Percentiles rank a stretch among this genome's conserved stretches.
Evolutionary conservation across 2,329 filamentous ascomycete genomes (phyloP).

Genomic region (Aspergillus sp.): DNA sequence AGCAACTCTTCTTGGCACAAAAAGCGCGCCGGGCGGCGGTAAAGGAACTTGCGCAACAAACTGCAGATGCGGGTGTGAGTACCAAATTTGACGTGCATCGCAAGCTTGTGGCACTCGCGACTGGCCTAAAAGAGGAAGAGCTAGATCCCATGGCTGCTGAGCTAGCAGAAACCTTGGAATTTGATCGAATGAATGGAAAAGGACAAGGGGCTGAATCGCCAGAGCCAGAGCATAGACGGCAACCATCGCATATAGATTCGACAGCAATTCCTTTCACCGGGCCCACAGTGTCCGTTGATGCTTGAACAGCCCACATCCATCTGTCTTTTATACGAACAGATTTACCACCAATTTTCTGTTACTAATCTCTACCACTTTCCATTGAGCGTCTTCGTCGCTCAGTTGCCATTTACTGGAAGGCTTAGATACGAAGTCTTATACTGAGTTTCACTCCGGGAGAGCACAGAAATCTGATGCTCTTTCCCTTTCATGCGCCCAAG

Average conservation of each 20-base stretch:
- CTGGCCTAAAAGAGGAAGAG: slow-evolving; percentile 43
- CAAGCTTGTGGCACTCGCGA: slow-evolving; percentile 43
- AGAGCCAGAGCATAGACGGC: slow-evolving; percentile 20
- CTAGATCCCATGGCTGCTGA: slow-evolving; percentile 44
- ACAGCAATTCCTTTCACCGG: slow-evolving; percentile 21
- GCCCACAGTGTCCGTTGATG: slow-evolving; percentile 28
- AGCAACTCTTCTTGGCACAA: slow-evolving; percentile 28
- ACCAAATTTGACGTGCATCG: slow-evolving; percentile 44
- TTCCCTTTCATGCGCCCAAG: too few relatives aligned
- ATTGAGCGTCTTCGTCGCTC: too few relatives aligned
- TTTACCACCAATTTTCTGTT: too few relatives aligned
- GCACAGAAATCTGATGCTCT: too few relatives aligned
- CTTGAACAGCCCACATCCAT: slow-evolving; percentile 6
- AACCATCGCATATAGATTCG: slow-evolving; percentile 18
- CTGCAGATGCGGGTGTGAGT: slow-evolving; percentile 41
- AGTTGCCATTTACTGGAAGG: too few relatives aligned
- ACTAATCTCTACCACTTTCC: too few relatives aligned
- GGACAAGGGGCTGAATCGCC: slow-evolving; percentile 22
- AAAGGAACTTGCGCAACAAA: slow-evolving; percentile 40
- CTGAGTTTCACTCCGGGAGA: too few relatives aligned
- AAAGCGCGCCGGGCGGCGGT: slow-evolving; percentile 30
- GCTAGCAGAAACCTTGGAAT: slow-evolving; percentile 41
- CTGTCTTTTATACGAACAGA: too few relatives aligned
- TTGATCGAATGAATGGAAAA: slow-evolving; percentile 37
- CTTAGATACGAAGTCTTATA: too few relatives aligned